Conservation (phyloP, 1,139 yeast genomes). For the Scheffersomyces titani region DNA sequence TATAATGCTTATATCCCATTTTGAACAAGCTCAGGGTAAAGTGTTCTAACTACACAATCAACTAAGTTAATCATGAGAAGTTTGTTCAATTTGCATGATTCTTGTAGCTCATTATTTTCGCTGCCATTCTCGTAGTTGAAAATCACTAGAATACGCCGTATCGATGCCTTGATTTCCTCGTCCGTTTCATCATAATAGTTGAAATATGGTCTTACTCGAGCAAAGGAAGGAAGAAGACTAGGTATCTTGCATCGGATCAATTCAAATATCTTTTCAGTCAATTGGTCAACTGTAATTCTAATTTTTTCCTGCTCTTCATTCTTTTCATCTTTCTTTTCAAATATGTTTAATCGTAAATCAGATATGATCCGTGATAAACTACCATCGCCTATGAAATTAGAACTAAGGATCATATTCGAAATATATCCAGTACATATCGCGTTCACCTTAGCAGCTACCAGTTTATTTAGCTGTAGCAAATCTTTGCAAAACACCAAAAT, state of each 20-base stretch:
- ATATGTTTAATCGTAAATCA: conserved; percentile 20
- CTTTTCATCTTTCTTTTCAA: conserved; percentile 12
- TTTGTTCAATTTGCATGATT: conserved; percentile 26
- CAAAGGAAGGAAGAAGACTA: conserved; percentile 7
- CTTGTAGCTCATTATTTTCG: conserved; percentile 8
- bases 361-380: conserved; percentile 19
- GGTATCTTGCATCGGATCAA: conserved; percentile 11
- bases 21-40: conserved; percentile 27
- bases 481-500: conserved; percentile 5
- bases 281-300: conserved; percentile 8
- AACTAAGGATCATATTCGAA: conserved; percentile 14
- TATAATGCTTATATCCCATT: neutral
- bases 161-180: conserved; percentile 15
- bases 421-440: conserved; percentile 11
- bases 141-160: conserved; percentile 18
- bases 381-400: conserved; percentile 18
- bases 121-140: conserved; percentile 18
- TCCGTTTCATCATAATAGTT: conserved; percentile 16
- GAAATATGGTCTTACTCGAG: conserved; percentile 6
- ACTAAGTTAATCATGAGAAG: conserved; percentile 30
- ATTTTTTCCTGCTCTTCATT: conserved; percentile 3
- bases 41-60: conserved; percentile 29
- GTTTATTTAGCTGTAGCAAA: neutral
- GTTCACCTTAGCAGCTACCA: conserved; percentile 5
- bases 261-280: conserved; percentile 16